Base-by-base conservation (phyloP, 805 yeast genomes). In the Debaryomyces maramus region DNA sequence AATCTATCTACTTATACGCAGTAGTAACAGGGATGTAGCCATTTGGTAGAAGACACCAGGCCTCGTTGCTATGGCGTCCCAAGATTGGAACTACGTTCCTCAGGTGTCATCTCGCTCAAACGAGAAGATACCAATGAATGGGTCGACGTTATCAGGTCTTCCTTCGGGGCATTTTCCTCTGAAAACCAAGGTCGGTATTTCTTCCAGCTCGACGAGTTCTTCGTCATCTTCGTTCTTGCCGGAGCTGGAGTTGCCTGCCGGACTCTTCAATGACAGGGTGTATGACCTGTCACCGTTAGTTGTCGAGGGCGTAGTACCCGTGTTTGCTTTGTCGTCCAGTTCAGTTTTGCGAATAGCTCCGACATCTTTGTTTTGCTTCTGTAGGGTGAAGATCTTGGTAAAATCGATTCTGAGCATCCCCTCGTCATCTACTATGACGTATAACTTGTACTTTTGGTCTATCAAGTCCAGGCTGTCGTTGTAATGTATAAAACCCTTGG, bases 81-180 rank as follows among this genome's bases (percentile, higher is more conserved):
- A n/a, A n/a, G n/a, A n/a, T n/a, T n/a, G n/a, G n/a, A n/a, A n/a
- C n/a, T n/a, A n/a, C n/a, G n/a, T n/a, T n/a, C n/a, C n/a, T n/a
- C n/a, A n/a, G n/a, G n/a, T n/a, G 35, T 61, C 68, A 41, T 68
- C 73, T 44, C 60, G 56, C 45, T 76, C 81, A 50, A 76, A 76
- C 30, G 74, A 72, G 45, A 76, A 74, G 9, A 76, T 75, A 1
- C 81, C 81, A 31, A 76, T 75, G 44, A 75, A 76, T 4, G 81
- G 80, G 47, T 74, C 78, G 18, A 74, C 66, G 15, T 58, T 61
- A 39, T 75, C 79, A 2, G 79, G 79, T 35, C 70, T 66, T 8
- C 80, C 78, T 40, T 72, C 76, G 1, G 81, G 80, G 38, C 76
- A 75, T 37, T 62, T 65, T 0, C 80, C 81, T 42, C 69, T 60